Evolutionary conservation across 148 eudicot genomes (phyloP).

Genomic region (Vaccinium vitisidaea): DNA sequence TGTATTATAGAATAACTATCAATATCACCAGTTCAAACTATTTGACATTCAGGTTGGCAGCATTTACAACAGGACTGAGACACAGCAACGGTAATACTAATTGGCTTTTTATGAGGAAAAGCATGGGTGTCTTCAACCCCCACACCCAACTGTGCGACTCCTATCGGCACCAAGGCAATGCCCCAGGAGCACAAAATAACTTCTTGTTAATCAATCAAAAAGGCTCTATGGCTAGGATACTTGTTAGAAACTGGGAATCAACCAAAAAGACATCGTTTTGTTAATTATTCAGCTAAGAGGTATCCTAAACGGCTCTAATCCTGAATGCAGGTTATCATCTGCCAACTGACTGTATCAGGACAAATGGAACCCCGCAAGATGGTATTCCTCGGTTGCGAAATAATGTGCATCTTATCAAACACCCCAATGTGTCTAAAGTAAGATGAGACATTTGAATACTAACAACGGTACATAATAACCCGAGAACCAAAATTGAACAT

Average conservation of each 20-base stretch:
- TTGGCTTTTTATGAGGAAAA: background rate
- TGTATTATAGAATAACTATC: too few species aligned
- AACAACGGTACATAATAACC: conserved; percentile 14
- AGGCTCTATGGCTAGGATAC: background rate
- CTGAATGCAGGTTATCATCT: background rate
- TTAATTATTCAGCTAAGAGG: background rate
- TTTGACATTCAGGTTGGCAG: background rate
- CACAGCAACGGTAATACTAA: background rate
- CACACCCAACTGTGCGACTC: background rate
- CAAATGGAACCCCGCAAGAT: background rate
- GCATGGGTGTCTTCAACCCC: background rate
- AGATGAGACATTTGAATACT: background rate
- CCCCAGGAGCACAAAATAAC: background rate
- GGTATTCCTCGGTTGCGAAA: background rate
- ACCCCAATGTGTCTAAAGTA: background rate
- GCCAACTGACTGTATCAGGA: background rate
- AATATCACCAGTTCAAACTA: too few species aligned
- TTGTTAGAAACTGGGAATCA: background rate
- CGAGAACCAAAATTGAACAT: background rate
- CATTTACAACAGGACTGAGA: background rate
- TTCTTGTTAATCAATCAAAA: background rate
- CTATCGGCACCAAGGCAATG: background rate
- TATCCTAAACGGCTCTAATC: background rate
- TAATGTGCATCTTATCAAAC: background rate
- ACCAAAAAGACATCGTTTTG: background rate